Evolutionary conservation across 495 filamentous ascomycete genomes (phyloP), one percentile per base, ranked within the genome.

Genomic region (Amniculicola lignicola): DNA sequence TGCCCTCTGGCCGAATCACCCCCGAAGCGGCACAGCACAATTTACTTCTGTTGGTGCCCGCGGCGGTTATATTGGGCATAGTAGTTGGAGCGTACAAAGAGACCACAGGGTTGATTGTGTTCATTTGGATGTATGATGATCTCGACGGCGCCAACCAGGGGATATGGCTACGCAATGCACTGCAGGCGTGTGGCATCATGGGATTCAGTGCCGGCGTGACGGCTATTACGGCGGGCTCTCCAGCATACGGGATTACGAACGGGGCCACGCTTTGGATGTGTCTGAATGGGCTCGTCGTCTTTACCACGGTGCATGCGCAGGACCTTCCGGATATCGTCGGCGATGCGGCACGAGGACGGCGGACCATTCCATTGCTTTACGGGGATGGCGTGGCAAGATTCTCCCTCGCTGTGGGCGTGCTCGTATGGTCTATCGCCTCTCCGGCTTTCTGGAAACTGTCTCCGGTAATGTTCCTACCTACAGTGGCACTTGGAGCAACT

Each of bases 81-180:
- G 14, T 7, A 35, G 3, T 36, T 11, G 28, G 28, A 1, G 45
- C 6, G 1, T 19, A 19, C 15, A 21, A 10, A 7, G 6, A 75
- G 19, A 19, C 28, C 4, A 11, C 23, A 2, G 14, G n/a, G 4
- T 21, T 49, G 19, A 3, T 49, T 11, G 14, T 49, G 5, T 21
- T 49, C 15, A 31, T 60, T 0, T 82, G 72, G 67, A 54, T 78
- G 46, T 83, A 84, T 69, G 82, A 82, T 54, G 76, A 82, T 50
- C 66, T 81, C 2, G 47, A 65, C 10, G 76, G 75, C 0, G 74
- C 67, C 4, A 76, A 81, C 54, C 70, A 77, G 40, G 51, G 70
- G 11, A 57, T 67, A 2, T 14, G 68, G 18, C 24, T 62, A 1
- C 69, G 79, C 0, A 72, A 82, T 37, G n/a, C 69, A 40, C 69